Conservation (phyloP, 345 rosid genomes). For the Eutrema yunnanense region DNA sequence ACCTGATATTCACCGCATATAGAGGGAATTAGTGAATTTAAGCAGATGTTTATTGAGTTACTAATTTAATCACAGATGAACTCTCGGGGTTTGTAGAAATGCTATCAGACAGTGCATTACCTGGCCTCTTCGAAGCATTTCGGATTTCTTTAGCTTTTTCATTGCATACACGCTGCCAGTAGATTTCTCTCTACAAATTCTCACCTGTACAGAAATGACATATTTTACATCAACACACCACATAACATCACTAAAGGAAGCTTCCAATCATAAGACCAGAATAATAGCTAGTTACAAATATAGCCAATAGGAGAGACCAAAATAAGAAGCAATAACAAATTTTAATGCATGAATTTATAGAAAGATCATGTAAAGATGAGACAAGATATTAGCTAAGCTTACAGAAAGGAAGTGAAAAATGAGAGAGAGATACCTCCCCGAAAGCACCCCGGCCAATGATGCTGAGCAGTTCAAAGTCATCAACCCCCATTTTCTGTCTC, state of each 20-base stretch:
- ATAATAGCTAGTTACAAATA: background rate
- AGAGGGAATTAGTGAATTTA: background rate
- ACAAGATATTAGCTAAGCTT: background rate
- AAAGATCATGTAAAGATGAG: slow-evolving; percentile 4
- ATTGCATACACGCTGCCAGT: slow-evolving; percentile 38
- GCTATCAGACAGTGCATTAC: slow-evolving; percentile 7
- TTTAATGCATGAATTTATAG: background rate
- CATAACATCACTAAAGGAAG: background rate
- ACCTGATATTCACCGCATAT: slow-evolving; percentile 33
- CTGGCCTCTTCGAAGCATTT: slow-evolving; percentile 44
- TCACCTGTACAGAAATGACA: slow-evolving; percentile 34
- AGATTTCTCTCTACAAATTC: slow-evolving; percentile 44
- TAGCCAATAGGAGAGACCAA: background rate
- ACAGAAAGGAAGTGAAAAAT: background rate
- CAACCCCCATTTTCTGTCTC: slow-evolving; percentile 44
- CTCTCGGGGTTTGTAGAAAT: background rate
- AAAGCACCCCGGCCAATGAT: slow-evolving; percentile 53
- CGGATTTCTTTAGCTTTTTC: slow-evolving; percentile 37
- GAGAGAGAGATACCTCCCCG: slow-evolving; percentile 36
- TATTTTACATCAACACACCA: background rate
- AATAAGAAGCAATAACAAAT: background rate
- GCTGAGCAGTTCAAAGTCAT: slow-evolving; percentile 42
- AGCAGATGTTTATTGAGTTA: background rate
- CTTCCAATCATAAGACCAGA: background rate
- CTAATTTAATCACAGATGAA: background rate